These are phyloP conservation scores for Podaxis sp. DNA, from an alignment of 768 basidiomycete genomes.

Conservation along the genomic window DNA sequence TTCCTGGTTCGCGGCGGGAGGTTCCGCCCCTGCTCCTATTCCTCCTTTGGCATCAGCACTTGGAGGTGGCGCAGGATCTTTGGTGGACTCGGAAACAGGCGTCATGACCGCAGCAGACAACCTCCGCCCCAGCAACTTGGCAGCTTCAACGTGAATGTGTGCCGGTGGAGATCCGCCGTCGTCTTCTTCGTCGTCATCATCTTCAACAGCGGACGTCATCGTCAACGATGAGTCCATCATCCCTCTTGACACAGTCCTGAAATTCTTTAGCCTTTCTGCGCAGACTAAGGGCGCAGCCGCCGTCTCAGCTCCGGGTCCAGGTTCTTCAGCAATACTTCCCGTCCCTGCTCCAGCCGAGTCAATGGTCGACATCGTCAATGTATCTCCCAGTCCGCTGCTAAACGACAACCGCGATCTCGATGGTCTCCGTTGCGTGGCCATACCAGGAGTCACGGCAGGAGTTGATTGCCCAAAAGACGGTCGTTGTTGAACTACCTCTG, in stretches of 20 bases:
- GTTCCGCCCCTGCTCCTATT: not conserved
- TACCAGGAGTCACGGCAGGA: not conserved
- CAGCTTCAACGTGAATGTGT: slow-evolving; percentile 23
- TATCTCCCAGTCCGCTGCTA: slow-evolving; percentile 23
- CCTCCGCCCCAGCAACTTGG: slow-evolving; percentile 34
- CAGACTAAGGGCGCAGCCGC: not conserved
- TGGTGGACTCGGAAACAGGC: slow-evolving; percentile 16
- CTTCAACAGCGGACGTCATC: slow-evolving; percentile 52
- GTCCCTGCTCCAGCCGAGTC: slow-evolving; percentile 16
- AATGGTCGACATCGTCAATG: slow-evolving; percentile 36
- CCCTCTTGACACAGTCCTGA: not conserved
- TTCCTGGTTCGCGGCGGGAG: not conserved
- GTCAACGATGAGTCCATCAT: slow-evolving; percentile 21
- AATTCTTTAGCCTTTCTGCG: not conserved
- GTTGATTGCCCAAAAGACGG: slow-evolving; percentile 2
- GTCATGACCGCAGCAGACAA: slow-evolving; percentile 39
- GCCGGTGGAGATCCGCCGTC: slow-evolving; percentile 10
- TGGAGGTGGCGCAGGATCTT: not conserved
- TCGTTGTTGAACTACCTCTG: not conserved
- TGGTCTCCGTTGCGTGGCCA: slow-evolving; percentile 1
- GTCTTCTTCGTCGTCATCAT: slow-evolving; percentile 26
- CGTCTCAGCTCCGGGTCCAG: not conserved
- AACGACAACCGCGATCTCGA: slow-evolving; percentile 7
- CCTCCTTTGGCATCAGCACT: not conserved
- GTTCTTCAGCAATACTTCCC: not conserved